Conservation (phyloP, 768 basidiomycete species). For the Amyloporia xantha region DNA sequence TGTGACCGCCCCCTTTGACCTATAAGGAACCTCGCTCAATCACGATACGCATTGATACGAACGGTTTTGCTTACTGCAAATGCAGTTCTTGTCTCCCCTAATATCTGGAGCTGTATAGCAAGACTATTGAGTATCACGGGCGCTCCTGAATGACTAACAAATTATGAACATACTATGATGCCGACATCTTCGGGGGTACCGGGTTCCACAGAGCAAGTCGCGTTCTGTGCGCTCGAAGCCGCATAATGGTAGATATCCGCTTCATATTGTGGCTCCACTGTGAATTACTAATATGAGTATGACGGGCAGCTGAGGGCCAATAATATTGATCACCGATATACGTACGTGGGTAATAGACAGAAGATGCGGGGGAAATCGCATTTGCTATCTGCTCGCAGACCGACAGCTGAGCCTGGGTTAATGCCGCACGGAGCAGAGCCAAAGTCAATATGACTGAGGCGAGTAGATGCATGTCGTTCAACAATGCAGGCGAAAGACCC, state of each 20-base stretch:
- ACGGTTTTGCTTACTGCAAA: constrained; percentile 41
- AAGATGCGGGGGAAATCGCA: constrained; percentile 36
- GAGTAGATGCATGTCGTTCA: no score
- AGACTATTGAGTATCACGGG: background rate
- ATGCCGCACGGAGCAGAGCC: background rate
- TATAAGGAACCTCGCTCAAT: constrained; percentile 2
- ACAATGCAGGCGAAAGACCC: no score
- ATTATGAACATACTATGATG: background rate
- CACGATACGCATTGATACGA: background rate
- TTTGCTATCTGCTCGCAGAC: constrained; percentile 31
- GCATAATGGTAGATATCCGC: background rate
- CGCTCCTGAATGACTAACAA: background rate
- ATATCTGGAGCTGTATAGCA: constrained; percentile 36
- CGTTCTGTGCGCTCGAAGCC: background rate
- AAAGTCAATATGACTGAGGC: no score
- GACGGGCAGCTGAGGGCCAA: background rate
- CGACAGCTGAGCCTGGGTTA: background rate
- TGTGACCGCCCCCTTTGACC: constrained; percentile 32
- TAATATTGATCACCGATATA: no score
- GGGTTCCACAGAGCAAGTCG: constrained; percentile 1
- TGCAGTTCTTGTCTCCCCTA: constrained; percentile 37
- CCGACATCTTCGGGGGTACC: background rate
- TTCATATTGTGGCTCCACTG: background rate
- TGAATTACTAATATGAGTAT: background rate
- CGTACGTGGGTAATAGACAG: constrained; percentile 39